Percentiles rank a stretch among this genome's conserved stretches.
Evolutionary conservation across 2,329 filamentous ascomycete genomes (phyloP).

Genomic region (Hypocreales sp.): DNA sequence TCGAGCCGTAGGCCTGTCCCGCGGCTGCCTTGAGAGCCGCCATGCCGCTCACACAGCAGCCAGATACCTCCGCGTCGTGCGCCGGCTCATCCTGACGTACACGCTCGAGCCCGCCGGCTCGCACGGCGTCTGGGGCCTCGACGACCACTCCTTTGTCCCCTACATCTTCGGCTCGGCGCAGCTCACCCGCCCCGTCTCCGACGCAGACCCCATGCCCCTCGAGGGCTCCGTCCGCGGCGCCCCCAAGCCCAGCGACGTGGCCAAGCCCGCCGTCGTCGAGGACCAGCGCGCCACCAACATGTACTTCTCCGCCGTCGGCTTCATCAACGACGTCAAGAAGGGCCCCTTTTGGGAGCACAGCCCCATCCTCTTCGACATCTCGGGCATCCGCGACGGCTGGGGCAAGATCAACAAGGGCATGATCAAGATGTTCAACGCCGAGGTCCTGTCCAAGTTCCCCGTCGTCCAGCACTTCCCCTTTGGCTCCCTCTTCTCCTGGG

Average conservation of each 20-base stretch:
- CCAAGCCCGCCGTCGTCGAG: constrained; percentile 47
- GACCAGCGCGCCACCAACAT: constrained; percentile 54
- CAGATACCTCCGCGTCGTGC: constrained; percentile 67
- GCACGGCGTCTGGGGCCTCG: constrained; percentile 96
- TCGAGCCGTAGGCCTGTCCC: constrained; percentile 51
- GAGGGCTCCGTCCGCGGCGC: constrained; percentile 64
- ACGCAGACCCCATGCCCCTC: constrained; percentile 46
- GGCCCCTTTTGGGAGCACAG: constrained; percentile 97
- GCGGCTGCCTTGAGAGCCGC: no score
- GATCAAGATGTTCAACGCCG: constrained; percentile 98
- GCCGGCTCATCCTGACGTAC: constrained; percentile 75
- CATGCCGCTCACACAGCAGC: no score
- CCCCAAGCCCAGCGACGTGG: constrained; percentile 56
- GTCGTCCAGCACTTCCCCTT: constrained; percentile 95
- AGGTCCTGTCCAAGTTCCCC: constrained; percentile 91
- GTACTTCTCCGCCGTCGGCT: constrained; percentile 92
- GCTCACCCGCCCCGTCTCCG: constrained; percentile 57
- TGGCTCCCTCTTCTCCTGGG: constrained; percentile 67
- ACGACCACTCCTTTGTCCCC: constrained; percentile 86
- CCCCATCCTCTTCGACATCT: constrained; percentile 87
- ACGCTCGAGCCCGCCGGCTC: constrained; percentile 90
- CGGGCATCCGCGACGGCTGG: constrained; percentile 84
- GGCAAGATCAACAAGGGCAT: constrained; percentile 99
- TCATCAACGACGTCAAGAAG: constrained; percentile 94
- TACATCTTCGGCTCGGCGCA: constrained; percentile 96